These are phyloP conservation scores for Xerocomus minutiporus DNA, from an alignment of 1,284 basidiomycete genomes.

Conservation along the genomic window DNA sequence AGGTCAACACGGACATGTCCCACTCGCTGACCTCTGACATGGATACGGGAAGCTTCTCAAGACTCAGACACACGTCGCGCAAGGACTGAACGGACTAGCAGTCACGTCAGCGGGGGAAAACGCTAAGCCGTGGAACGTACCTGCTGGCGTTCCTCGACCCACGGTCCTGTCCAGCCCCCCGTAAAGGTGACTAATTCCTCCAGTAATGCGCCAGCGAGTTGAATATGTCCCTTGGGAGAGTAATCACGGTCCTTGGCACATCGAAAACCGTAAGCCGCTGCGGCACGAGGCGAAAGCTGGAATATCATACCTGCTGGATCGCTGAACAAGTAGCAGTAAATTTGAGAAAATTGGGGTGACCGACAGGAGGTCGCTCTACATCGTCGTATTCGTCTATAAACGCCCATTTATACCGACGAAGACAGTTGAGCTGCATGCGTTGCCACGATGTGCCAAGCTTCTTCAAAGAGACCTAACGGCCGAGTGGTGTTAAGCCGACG, in stretches of 20 bases:
- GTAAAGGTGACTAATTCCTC: conserved; percentile 26
- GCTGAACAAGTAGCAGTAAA: conserved; percentile 39
- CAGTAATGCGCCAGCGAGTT: conserved; percentile 40
- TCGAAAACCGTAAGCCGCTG: background rate
- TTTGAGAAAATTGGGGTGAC: conserved; percentile 40
- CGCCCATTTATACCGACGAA: conserved; percentile 72
- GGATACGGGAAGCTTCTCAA: conserved; percentile 32
- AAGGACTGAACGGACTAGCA: conserved; percentile 30
- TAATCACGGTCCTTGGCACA: conserved; percentile 32
- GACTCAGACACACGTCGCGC: conserved; percentile 23
- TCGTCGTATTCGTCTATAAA: conserved; percentile 52
- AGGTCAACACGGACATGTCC: conserved; percentile 33
- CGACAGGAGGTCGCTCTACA: conserved; percentile 39
- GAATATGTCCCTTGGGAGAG: conserved; percentile 37
- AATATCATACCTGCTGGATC: conserved; percentile 32
- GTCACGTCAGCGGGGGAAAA: background rate
- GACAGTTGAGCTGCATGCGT: conserved; percentile 47
- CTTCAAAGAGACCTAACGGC: conserved; percentile 33
- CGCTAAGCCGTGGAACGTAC: conserved; percentile 9
- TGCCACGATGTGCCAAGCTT: conserved; percentile 33
- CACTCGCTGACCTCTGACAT: conserved; percentile 27
- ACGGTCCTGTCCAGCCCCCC: conserved; percentile 36
- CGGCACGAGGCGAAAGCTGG: background rate
- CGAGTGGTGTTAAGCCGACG: background rate
- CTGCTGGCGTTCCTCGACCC: conserved; percentile 35